Base-by-base conservation (phyloP, 768 basidiomycete genomes). In the Trametes meyenii region DNA sequence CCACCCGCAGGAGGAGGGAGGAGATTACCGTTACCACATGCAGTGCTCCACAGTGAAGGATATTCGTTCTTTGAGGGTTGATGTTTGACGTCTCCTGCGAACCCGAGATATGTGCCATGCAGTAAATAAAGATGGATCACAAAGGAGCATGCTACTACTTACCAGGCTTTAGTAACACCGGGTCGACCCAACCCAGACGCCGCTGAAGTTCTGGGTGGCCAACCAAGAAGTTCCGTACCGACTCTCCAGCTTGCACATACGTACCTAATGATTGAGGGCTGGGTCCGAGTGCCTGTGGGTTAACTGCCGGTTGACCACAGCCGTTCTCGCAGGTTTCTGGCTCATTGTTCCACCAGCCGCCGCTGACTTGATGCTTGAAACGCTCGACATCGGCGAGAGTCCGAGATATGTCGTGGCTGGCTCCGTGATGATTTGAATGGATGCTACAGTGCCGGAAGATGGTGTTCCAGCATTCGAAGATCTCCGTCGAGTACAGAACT, bases 401-500 rank as follows among this genome's bases (percentile, higher is more conserved):
- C 3, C 17, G 13, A 11, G 63, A 61, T 44, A 67, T 70, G 49
- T 69, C 68, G 23, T 39, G 60, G 43, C 63, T 67, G 7, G 80
- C 79, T 0, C 79, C 75, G 16, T 72, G 74, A 35, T 78, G 80
- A 54, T 82, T 82, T 11, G 73, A 75, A 24, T 74, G 66, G 26
- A 81, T 69, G 2, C 75, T 79, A 46, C 77, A 78, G 16, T 69
- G 60, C 0, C 77, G 69, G 50, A 81, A 80, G 8, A 82, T 67
- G 6, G 73, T 73, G 66, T 82, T 81, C 62, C 72, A 82, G 50
- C 70, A 72, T 60, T 81, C 80, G 61, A 73, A 79, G 0, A 68
- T 53, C 60, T 81, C 79, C 0, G 77, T 80, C 0, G 77, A 70
- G 39, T 64, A 72, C 0, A 68, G 58, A 19, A 78, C 66, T 0